Evolutionary conservation across 306 rosid species (phyloP), one percentile per base, ranked within the genome.

Genomic region (Sicyos edulis): DNA sequence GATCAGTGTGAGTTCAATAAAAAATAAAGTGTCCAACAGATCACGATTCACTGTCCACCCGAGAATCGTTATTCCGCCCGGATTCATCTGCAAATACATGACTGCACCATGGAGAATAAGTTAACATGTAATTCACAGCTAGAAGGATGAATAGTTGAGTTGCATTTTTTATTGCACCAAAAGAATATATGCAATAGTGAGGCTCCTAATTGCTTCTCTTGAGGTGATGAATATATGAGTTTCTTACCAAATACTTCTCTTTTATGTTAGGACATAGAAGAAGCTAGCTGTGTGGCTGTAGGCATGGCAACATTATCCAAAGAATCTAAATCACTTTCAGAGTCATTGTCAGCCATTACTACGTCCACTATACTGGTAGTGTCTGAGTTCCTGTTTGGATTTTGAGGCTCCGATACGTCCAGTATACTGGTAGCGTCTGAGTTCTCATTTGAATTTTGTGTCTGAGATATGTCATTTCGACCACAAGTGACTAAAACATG

Each of bases 401-500:
- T 2, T 50, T 44, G 73, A 50, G 45, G 42, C 34, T 72, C 78
- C 40, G 79, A 71, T 22, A 81, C 64, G 10, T 44, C 42, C 11
- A 53, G 44, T 0, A 78, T 6, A 54, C 20, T 6, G 24, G 73
- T 15, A 14, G 59, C 8, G 21, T 53, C 80, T 29, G 73, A 8
- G 40, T 54, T 78, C 19, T 47, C 73, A 8, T 69, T 69, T 16
- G 58, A 47, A 51, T 47, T 6, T 50, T 47, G 73, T 24, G 59
- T 21, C 37, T 72, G 80, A 50, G 79, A 72, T 22, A 34, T 63
- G 44, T 76, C 59, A 5, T 37, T 26, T 17, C 78, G 56, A 67
- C 66, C 76, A 76, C 88, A 85, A 7, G 88, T 84, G 49, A 84
- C 82, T 57, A 79, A 42, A 55, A 85, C 88, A 57, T 84, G 88